Percentiles rank a stretch among this genome's conserved stretches.
Evolutionary conservation across 148 eudicot species (phyloP).

Genomic region (Rhododendron kiyosumense): DNA sequence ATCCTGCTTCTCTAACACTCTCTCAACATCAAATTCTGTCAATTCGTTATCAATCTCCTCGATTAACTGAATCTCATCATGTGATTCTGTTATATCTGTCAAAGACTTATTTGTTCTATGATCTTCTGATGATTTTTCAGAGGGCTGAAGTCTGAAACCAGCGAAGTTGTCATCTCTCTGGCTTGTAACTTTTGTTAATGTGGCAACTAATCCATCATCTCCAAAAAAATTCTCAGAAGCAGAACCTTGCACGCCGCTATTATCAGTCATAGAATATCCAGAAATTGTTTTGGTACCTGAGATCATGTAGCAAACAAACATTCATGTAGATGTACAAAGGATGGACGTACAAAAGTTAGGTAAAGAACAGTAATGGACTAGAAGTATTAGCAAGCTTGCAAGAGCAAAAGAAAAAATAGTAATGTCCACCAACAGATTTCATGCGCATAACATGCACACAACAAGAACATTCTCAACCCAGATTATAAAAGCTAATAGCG

Average conservation of each 20-base stretch:
- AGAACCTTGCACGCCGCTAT: not conserved
- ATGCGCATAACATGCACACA: not conserved
- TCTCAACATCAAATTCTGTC: conserved; percentile 62
- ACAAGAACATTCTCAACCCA: not conserved
- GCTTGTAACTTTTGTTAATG: not conserved
- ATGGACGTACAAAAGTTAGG: not conserved
- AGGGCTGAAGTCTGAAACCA: not conserved
- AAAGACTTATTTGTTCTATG: conserved; percentile 10
- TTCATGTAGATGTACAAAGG: conserved; percentile 1
- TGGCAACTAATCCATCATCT: conserved; percentile 11
- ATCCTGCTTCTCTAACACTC: conserved; percentile 58
- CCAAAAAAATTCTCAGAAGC: conserved; percentile 8
- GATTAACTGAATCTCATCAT: conserved; percentile 19
- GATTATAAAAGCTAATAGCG: not conserved
- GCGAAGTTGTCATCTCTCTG: conserved; percentile 15
- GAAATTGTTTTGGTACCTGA: conserved; percentile 26
- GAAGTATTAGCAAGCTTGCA: not conserved
- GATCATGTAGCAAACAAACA: conserved; percentile 9
- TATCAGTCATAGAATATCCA: conserved; percentile 14
- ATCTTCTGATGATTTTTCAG: conserved; percentile 11
- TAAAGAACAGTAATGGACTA: not conserved
- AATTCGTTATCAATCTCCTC: conserved; percentile 29
- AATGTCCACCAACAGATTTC: not conserved
- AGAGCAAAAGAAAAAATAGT: not conserved
- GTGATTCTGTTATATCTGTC: conserved; percentile 17